Percentiles rank a stretch among this genome's conserved stretches.
These are phyloP conservation scores for Colletotrichum truncatum DNA, from an alignment of 2,329 filamentous ascomycete genomes.

Conservation along the genomic window DNA sequence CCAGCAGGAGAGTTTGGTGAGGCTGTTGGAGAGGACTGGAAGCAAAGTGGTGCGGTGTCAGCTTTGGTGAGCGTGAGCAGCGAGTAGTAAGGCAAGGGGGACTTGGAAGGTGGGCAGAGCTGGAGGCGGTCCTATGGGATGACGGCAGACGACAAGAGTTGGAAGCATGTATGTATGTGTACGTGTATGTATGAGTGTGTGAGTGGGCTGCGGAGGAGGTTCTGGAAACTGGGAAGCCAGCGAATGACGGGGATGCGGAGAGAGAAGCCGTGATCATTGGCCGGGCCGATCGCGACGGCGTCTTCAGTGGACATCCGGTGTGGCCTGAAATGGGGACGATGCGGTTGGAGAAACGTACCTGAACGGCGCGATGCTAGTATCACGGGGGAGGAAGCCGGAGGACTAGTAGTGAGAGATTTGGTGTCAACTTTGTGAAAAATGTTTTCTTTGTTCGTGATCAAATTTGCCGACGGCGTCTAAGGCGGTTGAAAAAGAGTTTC, in stretches of 20 bases:
- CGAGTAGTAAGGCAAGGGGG: constrained; percentile 10
- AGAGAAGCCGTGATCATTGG: constrained; percentile 20
- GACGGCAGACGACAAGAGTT: constrained; percentile 23
- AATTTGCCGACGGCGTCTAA: neutral
- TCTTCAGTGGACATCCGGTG: neutral
- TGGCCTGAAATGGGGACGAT: neutral
- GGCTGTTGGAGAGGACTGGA: constrained; percentile 29
- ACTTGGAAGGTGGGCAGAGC: constrained; percentile 9
- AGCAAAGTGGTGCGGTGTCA: constrained; percentile 26
- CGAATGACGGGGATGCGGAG: constrained; percentile 20
- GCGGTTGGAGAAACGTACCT: constrained; percentile 3
- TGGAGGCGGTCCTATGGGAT: constrained; percentile 30
- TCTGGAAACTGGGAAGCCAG: constrained; percentile 23
- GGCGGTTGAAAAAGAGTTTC: neutral
- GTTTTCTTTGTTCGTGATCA: neutral
- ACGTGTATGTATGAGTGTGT: neutral
- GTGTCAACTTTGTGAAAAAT: neutral
- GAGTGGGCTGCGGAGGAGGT: constrained; percentile 24
- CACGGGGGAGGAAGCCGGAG: neutral
- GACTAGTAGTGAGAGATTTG: neutral
- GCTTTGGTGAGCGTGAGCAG: constrained; percentile 17
- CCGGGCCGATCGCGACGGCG: constrained; percentile 19
- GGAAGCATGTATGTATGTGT: neutral
- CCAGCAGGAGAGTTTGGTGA: constrained; percentile 16
- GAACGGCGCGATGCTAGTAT: neutral